Evolutionary conservation across 192 early-diverging fungal species (phyloP), one percentile per base, ranked within the genome.

Genomic region (Gamsiella multidivaricata): DNA sequence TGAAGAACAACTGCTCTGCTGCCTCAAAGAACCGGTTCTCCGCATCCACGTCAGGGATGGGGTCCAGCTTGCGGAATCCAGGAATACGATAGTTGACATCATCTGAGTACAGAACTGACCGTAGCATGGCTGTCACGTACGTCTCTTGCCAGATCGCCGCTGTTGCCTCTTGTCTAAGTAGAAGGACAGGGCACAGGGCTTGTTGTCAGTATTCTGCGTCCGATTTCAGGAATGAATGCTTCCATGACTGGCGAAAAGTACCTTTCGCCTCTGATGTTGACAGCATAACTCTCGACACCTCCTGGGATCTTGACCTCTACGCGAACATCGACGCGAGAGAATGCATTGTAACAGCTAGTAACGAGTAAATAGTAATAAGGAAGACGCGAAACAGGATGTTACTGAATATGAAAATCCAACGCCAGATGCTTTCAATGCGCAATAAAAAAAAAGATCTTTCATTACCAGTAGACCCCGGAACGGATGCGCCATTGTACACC

Each of bases 251-350:
- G 17, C 39, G 20, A 34, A 14, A 25, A 36, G 49, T 82, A 94
- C 93, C 87, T 89, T 72, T 99, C 96, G 34, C 97, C 97, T 15
- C 92, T 85, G 36, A 93, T 75, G 57, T 96, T 96, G 7, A 99
- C 91, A 14, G 89, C 86, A 58, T 97, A 97, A 54, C 91, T 89
- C 55, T 98, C 97, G 5, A 99, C 98, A 43, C 98, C 96, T 57
- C 98, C 98, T 12, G 98, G 98, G 72, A 98, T 98, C 61, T 94
- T 91, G 32, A 99, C 96, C 81, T 97, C 95, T n/a, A 99, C 98
- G 37, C 98, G 90, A 42, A 99, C 89, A 83, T 99, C 98, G 9
- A 98, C 92, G 22, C 95, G 88, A 7, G 97, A 96, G 69, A 99
- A 99, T 5, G 95, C 95, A 82, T 99, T 98, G 84, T 94, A 99